phyloP scores from a whole-genome alignment of 495 filamentous ascomycete species.

The Podospora sp. region DNA sequence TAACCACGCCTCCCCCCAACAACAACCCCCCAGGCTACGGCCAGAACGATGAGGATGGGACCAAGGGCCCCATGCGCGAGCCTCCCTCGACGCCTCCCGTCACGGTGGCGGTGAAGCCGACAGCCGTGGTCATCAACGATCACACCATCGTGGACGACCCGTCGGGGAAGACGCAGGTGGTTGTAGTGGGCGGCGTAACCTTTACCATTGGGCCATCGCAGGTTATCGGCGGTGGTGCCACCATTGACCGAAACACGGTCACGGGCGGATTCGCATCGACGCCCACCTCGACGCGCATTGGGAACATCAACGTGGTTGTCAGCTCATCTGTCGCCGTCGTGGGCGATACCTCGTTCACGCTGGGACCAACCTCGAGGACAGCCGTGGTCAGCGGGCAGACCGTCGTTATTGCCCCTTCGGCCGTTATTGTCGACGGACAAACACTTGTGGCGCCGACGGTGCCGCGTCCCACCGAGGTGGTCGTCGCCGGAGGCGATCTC shows the following conservation, averaged over 20 bases:
- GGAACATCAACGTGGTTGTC: slow-evolving; percentile 45
- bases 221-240: slow-evolving; percentile 45
- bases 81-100: slow-evolving; percentile 32
- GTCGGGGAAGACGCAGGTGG: slow-evolving; percentile 36
- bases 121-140: slow-evolving; percentile 46
- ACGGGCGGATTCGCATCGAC: slow-evolving; percentile 32
- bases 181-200: slow-evolving; percentile 45
- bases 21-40: slow-evolving; percentile 35
- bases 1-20: slow-evolving; percentile 12
- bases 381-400: slow-evolving; percentile 41
- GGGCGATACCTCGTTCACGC: slow-evolving; percentile 48
- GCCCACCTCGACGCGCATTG: slow-evolving; percentile 43
- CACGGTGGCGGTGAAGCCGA: slow-evolving; percentile 44
- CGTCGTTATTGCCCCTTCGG: slow-evolving; percentile 50
- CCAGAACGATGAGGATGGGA: slow-evolving; percentile 18
- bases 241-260: slow-evolving; percentile 38
- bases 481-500: slow-evolving; percentile 49
- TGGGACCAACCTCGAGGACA: slow-evolving; percentile 32
- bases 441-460: slow-evolving; percentile 40
- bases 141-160: slow-evolving; percentile 46
- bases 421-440: slow-evolving; percentile 40
- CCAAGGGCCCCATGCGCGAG: slow-evolving; percentile 16
- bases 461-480: slow-evolving; percentile 43
- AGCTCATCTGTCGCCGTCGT: slow-evolving; percentile 48
- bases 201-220: slow-evolving; percentile 47